Evolutionary conservation across 768 basidiomycete species (phyloP), one percentile per base, ranked within the genome.

Genomic region (Phylloporus arenicola): DNA sequence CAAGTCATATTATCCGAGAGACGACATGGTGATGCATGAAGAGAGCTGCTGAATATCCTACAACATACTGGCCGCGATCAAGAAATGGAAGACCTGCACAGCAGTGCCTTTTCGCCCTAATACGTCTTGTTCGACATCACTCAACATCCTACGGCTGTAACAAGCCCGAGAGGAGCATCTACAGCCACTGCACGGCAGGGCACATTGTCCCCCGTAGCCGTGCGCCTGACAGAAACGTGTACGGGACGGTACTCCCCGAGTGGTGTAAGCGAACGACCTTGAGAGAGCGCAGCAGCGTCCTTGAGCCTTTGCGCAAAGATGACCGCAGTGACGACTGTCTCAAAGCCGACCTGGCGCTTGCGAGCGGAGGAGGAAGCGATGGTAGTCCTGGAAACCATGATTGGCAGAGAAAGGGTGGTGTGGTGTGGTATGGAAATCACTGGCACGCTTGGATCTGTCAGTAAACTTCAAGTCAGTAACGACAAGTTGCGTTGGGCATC

Each of bases 281-380:
- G 56, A 13, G 60, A 42, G 8, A 50, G 54, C 22, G 54, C 54
- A 19, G 44, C 57, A 19, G 58, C 52, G 20, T 45, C 40, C 53
- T 63, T 60, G 39, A 62, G 61, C 41, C 53, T 62, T 17, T 57
- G 55, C 5, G 57, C 45, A 47, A 62, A 63, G 47, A 62, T 40
- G 45, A 60, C 43, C 0, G 58, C 61, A 16, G 49, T 57, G 33
- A 62, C 61, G 6, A 52, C 61, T 14, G 58, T 62, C 51, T 60
- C 55, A 17, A 62, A 62, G 40, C 61, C 51, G 19, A 43, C 43
- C 11, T 43, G 10, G 33, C 8, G 44, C 20, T 45, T 10, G 34
- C n/a, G 17, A 22, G 49, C 9, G 17, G 30, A 35, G 19, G 33
- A 22, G 29, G 50, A 45, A 11, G 45, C 34, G 19, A 31, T 11